phyloP scores from a whole-genome alignment of 2,329 filamentous ascomycete species.

The Talaromyces sp. region DNA sequence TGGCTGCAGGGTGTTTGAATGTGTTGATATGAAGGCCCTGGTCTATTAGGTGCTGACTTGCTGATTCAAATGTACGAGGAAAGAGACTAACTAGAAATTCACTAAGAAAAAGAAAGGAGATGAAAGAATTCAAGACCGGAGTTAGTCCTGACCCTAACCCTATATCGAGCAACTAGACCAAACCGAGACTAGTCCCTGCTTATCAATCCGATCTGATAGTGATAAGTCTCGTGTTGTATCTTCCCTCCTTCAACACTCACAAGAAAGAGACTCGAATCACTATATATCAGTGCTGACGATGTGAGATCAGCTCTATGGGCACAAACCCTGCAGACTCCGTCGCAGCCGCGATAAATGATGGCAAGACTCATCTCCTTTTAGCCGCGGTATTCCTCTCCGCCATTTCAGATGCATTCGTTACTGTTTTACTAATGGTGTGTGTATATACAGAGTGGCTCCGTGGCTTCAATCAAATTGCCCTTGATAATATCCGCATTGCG shows the following conservation, averaged over 20 bases:
- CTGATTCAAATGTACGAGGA: too few relatives aligned
- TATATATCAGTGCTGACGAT: neutral
- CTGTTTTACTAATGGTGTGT: neutral
- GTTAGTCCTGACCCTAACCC: neutral
- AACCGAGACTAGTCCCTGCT: neutral
- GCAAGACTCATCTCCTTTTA: constrained; percentile 10
- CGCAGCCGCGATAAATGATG: constrained; percentile 8
- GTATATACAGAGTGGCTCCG: constrained; percentile 50
- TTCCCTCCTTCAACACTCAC: neutral
- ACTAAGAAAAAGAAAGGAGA: neutral
- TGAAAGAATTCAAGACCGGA: neutral
- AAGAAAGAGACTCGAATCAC: neutral
- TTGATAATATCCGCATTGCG: constrained; percentile 54
- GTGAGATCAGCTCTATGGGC: neutral
- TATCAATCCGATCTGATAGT: neutral
- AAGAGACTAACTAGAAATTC: too few relatives aligned
- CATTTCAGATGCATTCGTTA: neutral
- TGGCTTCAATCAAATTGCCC: constrained; percentile 83
- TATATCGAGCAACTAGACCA: neutral
- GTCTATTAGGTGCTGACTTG: too few relatives aligned
- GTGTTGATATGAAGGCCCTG: too few relatives aligned
- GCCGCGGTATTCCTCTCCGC: constrained; percentile 4
- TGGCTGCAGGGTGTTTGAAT: too few relatives aligned
- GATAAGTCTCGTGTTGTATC: neutral
- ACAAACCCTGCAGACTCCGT: constrained; percentile 8